phyloP scores from a whole-genome alignment of 2,329 filamentous ascomycete genomes.

The Aspergillus felis region DNA sequence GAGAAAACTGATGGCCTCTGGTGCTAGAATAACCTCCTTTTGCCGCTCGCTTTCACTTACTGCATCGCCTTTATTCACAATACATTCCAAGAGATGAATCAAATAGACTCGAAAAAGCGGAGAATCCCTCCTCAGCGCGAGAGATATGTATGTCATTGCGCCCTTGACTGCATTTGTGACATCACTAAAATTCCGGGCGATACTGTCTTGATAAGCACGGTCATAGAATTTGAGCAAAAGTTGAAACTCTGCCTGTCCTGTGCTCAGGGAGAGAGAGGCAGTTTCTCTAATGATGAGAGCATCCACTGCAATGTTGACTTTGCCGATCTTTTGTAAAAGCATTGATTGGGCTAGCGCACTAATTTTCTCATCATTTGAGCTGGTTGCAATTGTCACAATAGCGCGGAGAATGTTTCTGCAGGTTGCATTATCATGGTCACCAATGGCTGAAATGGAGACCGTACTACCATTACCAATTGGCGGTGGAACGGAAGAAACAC shows the following conservation, averaged over 20 bases:
- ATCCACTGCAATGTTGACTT: constrained; percentile 76
- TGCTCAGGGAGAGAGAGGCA: constrained; percentile 70
- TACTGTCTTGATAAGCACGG: constrained; percentile 68
- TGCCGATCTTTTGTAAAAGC: constrained; percentile 90
- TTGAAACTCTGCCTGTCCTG: constrained; percentile 77
- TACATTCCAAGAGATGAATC: constrained; percentile 75
- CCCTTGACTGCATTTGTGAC: constrained; percentile 73
- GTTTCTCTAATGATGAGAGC: constrained; percentile 80
- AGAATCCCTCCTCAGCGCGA: constrained; percentile 62
- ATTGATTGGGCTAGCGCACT: constrained; percentile 90
- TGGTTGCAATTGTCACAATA: constrained; percentile 82
- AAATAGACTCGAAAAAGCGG: constrained; percentile 79
- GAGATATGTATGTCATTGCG: constrained; percentile 75
- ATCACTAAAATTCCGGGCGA: constrained; percentile 63
- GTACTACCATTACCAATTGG: constrained; percentile 33
- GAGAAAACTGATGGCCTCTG: constrained; percentile 81
- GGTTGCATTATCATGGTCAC: constrained; percentile 73
- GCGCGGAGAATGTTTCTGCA: constrained; percentile 92
- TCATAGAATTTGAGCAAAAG: constrained; percentile 80
- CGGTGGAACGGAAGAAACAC: constrained; percentile 41
- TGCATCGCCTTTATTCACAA: constrained; percentile 86
- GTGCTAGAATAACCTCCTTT: constrained; percentile 75
- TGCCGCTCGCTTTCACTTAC: constrained; percentile 72
- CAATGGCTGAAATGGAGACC: constrained; percentile 70
- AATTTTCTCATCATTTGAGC: constrained; percentile 83